These are phyloP conservation scores for Populus davidiana DNA, from an alignment of 345 rosid species.

Conservation along the genomic window DNA sequence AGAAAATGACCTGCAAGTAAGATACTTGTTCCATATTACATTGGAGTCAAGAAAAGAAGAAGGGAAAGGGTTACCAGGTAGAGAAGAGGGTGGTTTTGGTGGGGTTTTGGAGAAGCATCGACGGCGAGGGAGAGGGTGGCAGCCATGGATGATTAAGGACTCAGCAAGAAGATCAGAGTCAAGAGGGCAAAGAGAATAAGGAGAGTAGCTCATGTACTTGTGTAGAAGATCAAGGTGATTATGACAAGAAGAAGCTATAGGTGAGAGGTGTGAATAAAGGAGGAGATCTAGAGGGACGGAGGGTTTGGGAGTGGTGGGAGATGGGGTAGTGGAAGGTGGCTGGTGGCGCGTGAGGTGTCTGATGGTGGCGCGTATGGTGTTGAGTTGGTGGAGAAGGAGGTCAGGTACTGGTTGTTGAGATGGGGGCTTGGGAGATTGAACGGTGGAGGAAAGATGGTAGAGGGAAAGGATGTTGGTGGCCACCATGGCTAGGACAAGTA, in stretches of 20 bases:
- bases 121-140: slow-evolving; percentile 98
- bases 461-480: slow-evolving; percentile 95
- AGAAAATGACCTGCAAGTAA: slow-evolving; percentile 60
- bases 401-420: slow-evolving; percentile 58
- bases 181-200: slow-evolving; percentile 74
- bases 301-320: slow-evolving; percentile 24
- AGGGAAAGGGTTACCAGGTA: slow-evolving; percentile 52
- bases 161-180: slow-evolving; percentile 77
- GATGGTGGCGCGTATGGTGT: slow-evolving; percentile 89
- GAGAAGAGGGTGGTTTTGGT: slow-evolving; percentile 40
- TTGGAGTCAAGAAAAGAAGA: slow-evolving; percentile 59
- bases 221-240: slow-evolving; percentile 84
- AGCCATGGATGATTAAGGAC: slow-evolving; percentile 84
- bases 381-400: slow-evolving; percentile 77
- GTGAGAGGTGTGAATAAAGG: slow-evolving; percentile 67
- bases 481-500: slow-evolving; percentile 86
- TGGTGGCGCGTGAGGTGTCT: slow-evolving; percentile 82
- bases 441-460: slow-evolving; percentile 80
- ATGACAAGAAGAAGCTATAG: slow-evolving; percentile 88
- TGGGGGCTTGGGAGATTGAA: slow-evolving; percentile 53
- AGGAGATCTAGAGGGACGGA: slow-evolving; percentile 71
- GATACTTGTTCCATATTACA: slow-evolving; percentile 68
- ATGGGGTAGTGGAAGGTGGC: slow-evolving; percentile 31
- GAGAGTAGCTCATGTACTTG: slow-evolving; percentile 75
- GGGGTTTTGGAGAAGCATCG: slow-evolving; percentile 92